Percentiles rank a stretch among this genome's conserved stretches.
Evolutionary conservation across 768 basidiomycete species (phyloP).

Genomic region (Amanita polypyramis): DNA sequence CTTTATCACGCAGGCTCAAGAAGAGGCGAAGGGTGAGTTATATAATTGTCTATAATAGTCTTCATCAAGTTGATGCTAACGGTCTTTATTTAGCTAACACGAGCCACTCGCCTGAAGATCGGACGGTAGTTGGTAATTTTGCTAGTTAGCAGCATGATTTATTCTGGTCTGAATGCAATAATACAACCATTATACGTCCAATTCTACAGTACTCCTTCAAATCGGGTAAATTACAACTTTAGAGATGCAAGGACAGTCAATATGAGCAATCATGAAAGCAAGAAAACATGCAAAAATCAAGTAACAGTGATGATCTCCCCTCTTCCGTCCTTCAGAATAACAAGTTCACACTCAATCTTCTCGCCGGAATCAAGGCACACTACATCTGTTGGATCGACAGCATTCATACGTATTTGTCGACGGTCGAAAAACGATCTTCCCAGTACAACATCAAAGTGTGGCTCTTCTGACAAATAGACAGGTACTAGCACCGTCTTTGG

Average conservation of each 20-base stretch:
- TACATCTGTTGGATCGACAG: slow-evolving; percentile 81
- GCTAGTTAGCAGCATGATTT: slow-evolving; percentile 5
- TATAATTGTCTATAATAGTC: neutral
- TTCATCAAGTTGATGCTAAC: slow-evolving; percentile 11
- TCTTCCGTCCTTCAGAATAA: slow-evolving; percentile 84
- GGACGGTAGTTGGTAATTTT: slow-evolving; percentile 13
- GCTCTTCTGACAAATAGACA: slow-evolving; percentile 89
- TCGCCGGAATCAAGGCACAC: slow-evolving; percentile 90
- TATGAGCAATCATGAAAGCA: too few relatives aligned
- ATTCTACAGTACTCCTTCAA: neutral
- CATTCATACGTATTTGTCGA: slow-evolving; percentile 71
- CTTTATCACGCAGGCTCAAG: slow-evolving; percentile 49
- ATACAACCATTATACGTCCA: neutral
- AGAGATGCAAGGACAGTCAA: too few relatives aligned
- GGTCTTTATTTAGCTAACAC: slow-evolving; percentile 30
- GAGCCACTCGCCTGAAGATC: slow-evolving; percentile 24
- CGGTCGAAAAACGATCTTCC: slow-evolving; percentile 81
- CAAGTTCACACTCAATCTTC: slow-evolving; percentile 84
- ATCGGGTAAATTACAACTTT: neutral
- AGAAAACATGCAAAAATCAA: slow-evolving; percentile 18
- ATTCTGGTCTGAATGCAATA: neutral
- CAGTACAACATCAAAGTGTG: slow-evolving; percentile 91
- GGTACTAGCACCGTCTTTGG: slow-evolving; percentile 36
- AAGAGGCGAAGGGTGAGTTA: slow-evolving; percentile 76
- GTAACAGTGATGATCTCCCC: slow-evolving; percentile 89